Percentiles rank a stretch among this genome's conserved stretches.
phyloP scores from a whole-genome alignment of 495 filamentous ascomycete species.

The Aspergillus ellipticus region DNA sequence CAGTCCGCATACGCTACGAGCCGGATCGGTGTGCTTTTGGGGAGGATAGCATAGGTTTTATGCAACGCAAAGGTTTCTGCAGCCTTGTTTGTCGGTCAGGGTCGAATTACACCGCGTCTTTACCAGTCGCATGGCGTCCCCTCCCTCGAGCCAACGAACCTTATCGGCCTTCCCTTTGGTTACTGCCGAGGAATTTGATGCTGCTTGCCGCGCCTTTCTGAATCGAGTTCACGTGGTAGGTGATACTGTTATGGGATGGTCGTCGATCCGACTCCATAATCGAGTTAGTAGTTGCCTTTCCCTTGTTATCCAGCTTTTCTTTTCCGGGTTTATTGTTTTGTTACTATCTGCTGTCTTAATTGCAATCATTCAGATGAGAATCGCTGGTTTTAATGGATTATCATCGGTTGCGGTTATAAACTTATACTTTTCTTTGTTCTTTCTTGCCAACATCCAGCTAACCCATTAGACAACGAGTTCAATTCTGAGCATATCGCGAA shows the following conservation, averaged over 20 bases:
- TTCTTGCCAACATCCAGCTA: slow-evolving; percentile 14
- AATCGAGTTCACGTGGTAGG: slow-evolving; percentile 41
- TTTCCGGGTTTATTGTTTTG: not conserved
- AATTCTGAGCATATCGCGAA: slow-evolving; percentile 36
- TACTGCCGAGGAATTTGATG: slow-evolving; percentile 54
- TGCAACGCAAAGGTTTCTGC: slow-evolving; percentile 9
- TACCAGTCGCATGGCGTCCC: slow-evolving; percentile 22
- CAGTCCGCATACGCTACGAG: not conserved
- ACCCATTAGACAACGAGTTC: slow-evolving; percentile 24
- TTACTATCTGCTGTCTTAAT: not conserved
- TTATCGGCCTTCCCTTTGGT: slow-evolving; percentile 51
- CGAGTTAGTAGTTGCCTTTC: slow-evolving; percentile 1
- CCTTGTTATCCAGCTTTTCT: not conserved
- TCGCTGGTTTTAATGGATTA: not conserved
- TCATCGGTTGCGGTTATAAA: not conserved
- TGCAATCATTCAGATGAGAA: not conserved
- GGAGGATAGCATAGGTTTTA: not conserved
- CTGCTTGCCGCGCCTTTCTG: slow-evolving; percentile 56
- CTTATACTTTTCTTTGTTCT: slow-evolving; percentile 11
- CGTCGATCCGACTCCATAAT: slow-evolving; percentile 24
- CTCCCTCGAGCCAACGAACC: not conserved
- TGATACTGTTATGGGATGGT: slow-evolving; percentile 21
- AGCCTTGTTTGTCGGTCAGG: slow-evolving; percentile 13
- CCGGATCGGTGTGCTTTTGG: slow-evolving; percentile 14
- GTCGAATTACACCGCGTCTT: slow-evolving; percentile 19